These are phyloP conservation scores for Chaetomiaceae sp. DNA, from an alignment of 2,329 filamentous ascomycete genomes.

Conservation along the genomic window DNA sequence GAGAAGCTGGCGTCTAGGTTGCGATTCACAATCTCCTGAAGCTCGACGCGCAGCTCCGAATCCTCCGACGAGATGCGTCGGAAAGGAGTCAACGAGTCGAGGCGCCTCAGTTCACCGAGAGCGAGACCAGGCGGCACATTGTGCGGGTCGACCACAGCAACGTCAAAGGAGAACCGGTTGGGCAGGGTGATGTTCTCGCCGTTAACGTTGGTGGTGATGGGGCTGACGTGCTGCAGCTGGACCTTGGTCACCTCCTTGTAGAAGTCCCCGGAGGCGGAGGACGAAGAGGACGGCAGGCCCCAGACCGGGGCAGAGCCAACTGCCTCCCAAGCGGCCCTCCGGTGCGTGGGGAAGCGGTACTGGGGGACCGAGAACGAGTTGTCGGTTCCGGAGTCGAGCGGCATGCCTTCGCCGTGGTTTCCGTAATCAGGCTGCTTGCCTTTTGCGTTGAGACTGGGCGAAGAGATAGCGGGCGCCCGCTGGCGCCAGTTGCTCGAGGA, in stretches of 20 bases:
- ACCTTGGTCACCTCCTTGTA: slow-evolving; percentile 13
- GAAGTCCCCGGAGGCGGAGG: slow-evolving; percentile 3
- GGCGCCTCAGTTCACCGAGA: slow-evolving; percentile 14
- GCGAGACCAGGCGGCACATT: neutral
- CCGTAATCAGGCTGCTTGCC: neutral
- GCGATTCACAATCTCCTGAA: slow-evolving; percentile 1
- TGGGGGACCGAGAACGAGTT: neutral
- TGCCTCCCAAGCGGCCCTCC: slow-evolving; percentile 19
- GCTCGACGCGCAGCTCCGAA: slow-evolving; percentile 3
- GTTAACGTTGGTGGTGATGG: slow-evolving; percentile 20
- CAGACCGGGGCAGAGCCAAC: slow-evolving; percentile 18
- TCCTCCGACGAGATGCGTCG: slow-evolving; percentile 9
- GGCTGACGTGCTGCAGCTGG: slow-evolving; percentile 17
- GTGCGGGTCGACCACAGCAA: slow-evolving; percentile 11
- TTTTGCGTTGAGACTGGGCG: neutral
- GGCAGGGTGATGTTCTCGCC: slow-evolving; percentile 20
- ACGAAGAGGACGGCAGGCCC: slow-evolving; percentile 1
- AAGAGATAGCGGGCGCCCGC: slow-evolving; percentile 9
- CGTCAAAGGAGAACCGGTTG: slow-evolving; percentile 22
- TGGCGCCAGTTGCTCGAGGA: slow-evolving; percentile 25
- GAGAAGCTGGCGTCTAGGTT: neutral
- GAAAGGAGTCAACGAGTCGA: neutral
- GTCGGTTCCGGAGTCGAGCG: slow-evolving; percentile 5
- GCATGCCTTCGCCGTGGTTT: neutral
- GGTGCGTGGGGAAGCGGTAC: slow-evolving; percentile 11